A percentile compares a stretch with the other conserved stretches of the same genome.
phyloP scores from a whole-genome alignment of 208 protist genomes.

The Borovskyia barvae region DNA sequence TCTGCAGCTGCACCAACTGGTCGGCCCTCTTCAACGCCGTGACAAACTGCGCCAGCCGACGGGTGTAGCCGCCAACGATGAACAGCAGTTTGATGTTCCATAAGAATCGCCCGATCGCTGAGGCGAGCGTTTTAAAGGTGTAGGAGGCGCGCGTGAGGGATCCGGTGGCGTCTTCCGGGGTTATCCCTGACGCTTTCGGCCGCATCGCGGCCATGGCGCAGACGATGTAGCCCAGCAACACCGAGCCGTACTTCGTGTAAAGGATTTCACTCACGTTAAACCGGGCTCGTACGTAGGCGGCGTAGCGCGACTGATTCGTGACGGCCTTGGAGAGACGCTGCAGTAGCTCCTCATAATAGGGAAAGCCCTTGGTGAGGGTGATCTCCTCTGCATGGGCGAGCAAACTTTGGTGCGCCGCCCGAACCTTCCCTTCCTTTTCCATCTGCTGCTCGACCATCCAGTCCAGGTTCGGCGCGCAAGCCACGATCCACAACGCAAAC shows the following conservation, averaged over 20 bases:
- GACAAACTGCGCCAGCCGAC: constrained; percentile 47
- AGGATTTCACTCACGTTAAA: constrained; percentile 54
- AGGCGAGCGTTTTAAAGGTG: constrained; percentile 45
- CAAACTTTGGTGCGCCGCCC: constrained; percentile 42
- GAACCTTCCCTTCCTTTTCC: constrained; percentile 43
- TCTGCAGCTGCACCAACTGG: constrained; percentile 21
- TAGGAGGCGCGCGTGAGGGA: constrained; percentile 28
- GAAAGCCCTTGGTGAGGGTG: constrained; percentile 40
- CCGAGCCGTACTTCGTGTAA: constrained; percentile 59
- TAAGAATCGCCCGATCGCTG: constrained; percentile 38
- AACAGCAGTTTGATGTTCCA: constrained; percentile 45
- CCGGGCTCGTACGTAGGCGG: constrained; percentile 43
- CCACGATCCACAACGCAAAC: constrained; percentile 26
- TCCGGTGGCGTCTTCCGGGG: constrained; percentile 3
- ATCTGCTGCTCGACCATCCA: constrained; percentile 44
- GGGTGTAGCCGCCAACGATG: constrained; percentile 52
- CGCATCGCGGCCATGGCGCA: constrained; percentile 29
- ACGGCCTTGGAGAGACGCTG: constrained; percentile 39
- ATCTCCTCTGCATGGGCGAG: constrained; percentile 66
- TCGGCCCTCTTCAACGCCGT: constrained; percentile 36
- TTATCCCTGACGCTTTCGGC: constrained; percentile 1
- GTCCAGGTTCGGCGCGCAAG: constrained; percentile 42
- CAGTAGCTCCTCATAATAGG: constrained; percentile 37
- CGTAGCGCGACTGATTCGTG: constrained; percentile 43
- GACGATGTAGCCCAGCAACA: constrained; percentile 45